Base-by-base conservation (phyloP, 75 land plant species). In the Chamaecyparis obtusa region DNA sequence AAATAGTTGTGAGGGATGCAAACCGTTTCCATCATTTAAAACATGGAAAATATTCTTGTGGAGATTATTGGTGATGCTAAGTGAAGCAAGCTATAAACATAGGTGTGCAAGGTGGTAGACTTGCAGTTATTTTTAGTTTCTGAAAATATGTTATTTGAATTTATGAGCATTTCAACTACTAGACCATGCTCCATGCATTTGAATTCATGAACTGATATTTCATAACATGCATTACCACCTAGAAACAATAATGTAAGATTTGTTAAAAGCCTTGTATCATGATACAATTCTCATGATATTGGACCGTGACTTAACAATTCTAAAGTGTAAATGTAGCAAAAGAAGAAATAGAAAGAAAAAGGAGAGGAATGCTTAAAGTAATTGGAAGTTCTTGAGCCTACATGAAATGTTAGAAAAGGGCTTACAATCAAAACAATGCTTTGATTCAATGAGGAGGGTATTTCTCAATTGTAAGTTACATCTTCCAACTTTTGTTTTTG, bases 11-110 rank as follows among this genome's bases (percentile, higher is more conserved):
- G 13, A 74, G 76, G 33, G 76, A 74, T 74, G 76, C 76, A 33
- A 74, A 74, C 16, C 76, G 76, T 33, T 74, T 74, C 37, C 76
- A 74, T 74, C 76, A 74, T 74, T 74, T 74, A 36, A 74, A 74
- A 74, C 36, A 74, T 74, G 76, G 76, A 24, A 33, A 33, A 30
- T 74, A 36, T 10, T 74, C 76, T 11, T 74, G 76, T 74, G 76
- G 36, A 74, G 76, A 74, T 33, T 74, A 74, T 33, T 74, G 76
- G 76, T 74, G 76, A 74, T 74, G 37, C 36, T 32, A 74, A 74
- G 76, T 74, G 36, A 74, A 64, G 69, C 69, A 27, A 64, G 69
- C n/a, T 64, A 64, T 33, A 74, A 74, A 74, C 16, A 33, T 36
- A n/a, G n/a, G 36, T 33, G 32, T 24, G 36, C 36, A 74, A 33